phyloP scores from a whole-genome alignment of 768 basidiomycete species.

The Boletus rufocinnamomeus region DNA sequence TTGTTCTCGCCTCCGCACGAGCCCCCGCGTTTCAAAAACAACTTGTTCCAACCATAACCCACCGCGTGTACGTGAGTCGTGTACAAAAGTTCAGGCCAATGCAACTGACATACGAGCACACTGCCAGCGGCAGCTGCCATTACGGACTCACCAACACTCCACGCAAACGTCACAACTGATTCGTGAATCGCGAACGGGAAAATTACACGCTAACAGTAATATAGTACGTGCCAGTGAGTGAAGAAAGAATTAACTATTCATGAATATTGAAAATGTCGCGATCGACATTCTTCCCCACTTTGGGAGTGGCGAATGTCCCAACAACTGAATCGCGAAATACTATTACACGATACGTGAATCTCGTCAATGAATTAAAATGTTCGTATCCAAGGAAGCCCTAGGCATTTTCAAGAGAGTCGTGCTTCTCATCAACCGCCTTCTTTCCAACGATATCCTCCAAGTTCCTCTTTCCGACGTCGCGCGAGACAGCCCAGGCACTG shows the following conservation, averaged over 20 bases:
- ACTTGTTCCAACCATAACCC: neutral
- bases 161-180: neutral
- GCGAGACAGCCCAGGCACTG: conserved; percentile 68
- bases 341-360: neutral
- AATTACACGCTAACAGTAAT: neutral
- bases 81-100: neutral
- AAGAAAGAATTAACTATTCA: neutral
- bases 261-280: neutral
- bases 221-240: neutral
- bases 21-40: too few relatives aligned
- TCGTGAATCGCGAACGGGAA: neutral
- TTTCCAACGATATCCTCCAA: conserved; percentile 47
- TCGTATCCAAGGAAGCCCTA: neutral
- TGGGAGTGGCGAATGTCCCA: neutral
- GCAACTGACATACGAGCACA: too few relatives aligned
- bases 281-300: neutral
- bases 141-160: neutral
- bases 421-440: conserved; percentile 16
- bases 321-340: neutral
- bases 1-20: neutral
- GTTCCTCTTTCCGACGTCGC: conserved; percentile 62
- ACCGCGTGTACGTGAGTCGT: neutral
- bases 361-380: neutral
- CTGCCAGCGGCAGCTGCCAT: too few relatives aligned
- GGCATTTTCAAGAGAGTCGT: conserved; percentile 1